Conservation (phyloP, 257 asterid species). For the Galeopsis tetrahit region DNA sequence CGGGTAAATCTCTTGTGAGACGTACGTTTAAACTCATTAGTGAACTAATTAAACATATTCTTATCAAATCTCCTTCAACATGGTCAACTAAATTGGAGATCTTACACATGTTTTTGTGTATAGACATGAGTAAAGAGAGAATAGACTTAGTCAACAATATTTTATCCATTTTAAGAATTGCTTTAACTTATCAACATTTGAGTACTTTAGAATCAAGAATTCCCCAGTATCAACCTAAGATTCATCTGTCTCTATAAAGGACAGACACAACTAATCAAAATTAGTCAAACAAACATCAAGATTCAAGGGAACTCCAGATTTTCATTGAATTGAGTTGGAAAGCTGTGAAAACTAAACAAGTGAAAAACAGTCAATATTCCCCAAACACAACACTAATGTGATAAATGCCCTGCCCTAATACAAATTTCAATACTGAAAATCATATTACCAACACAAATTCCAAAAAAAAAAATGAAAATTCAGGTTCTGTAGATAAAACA, state of each 20-base stretch:
- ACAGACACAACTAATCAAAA: not conserved
- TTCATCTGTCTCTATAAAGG: conserved; percentile 16
- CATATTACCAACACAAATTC: not conserved
- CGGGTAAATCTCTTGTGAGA: not conserved
- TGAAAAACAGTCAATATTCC: not conserved
- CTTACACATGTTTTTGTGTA: not conserved
- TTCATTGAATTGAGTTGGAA: not conserved
- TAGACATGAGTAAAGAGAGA: not conserved
- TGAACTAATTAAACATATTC: not conserved
- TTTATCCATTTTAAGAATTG: not conserved
- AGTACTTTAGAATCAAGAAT: conserved; percentile 14
- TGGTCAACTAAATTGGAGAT: not conserved
- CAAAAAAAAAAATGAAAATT: not conserved
- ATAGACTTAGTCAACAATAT: not conserved
- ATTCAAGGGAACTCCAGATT: not conserved
- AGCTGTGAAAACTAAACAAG: not conserved
- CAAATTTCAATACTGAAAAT: not conserved
- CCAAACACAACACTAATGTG: not conserved
- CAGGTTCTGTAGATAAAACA: not conserved
- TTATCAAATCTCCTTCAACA: not conserved
- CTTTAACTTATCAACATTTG: conserved; percentile 13
- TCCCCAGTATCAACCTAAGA: not conserved
- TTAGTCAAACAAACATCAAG: not conserved
- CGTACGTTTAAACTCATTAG: not conserved
- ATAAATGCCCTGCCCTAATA: not conserved